Base-by-base conservation (phyloP, 2,329 filamentous ascomycete genomes). In the Pleomassaria siparia region DNA sequence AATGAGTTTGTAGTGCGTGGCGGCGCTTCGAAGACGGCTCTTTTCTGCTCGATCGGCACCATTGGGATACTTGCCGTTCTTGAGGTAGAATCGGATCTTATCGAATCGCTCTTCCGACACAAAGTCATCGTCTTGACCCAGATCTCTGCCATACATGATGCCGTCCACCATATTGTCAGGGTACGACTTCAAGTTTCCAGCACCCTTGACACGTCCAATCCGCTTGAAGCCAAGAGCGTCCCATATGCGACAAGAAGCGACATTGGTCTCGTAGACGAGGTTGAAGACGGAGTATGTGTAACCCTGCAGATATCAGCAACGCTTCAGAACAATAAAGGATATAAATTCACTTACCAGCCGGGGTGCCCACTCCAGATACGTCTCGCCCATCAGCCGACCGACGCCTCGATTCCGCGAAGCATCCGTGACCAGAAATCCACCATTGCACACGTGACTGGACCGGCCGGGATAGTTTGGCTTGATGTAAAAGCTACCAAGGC, bases 81-180 rank as follows among this genome's bases (percentile, higher is more conserved):
- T 95, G 66, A 97, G 84, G 74, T 97, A 97, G 78, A 89, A 97
- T 66, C 91, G 88, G 70, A 97, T 97, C 79, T 96, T 96, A 78
- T 96, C 92, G 78, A 97, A 97, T 60, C 94, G 89, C 76, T 96
- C 91, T 77, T 96, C 91, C 71, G 87, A 91, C 62, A 92, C 87
- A 69, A 89, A 86, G 70, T 94, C 89, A 67, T 94, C 89, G 62
- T 89, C 86, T 29, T 73, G 73, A 44, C 74, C 75, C 2, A 80
- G 66, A 51, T 84, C 81, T 20, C 82, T 75, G 5, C 91, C 91
- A 72, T 76, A 79, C 48, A 79, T 78, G 61, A 79, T 78, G 18
- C 76, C 76, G 50, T 79, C 76, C 10, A 79, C 70, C 6, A 74
- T 64, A 45, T 76, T 69, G 47, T 62, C 66, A 0, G 75, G 74